phyloP scores from a whole-genome alignment of 306 rosid species.

The Hylodesmum podocarpum region DNA sequence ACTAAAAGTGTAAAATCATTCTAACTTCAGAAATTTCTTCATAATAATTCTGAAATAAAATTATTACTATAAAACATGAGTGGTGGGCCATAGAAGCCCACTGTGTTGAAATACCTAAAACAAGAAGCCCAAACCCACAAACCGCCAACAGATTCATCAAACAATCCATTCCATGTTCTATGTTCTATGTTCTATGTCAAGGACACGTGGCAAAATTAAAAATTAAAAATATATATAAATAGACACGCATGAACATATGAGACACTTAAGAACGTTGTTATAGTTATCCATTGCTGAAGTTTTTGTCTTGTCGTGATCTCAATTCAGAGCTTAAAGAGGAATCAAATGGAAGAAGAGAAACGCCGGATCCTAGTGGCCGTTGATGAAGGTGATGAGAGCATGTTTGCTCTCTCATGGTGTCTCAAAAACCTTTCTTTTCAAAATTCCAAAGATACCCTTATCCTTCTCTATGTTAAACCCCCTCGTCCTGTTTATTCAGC shows the following conservation, averaged over 20 bases:
- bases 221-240: background rate
- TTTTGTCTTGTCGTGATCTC: background rate
- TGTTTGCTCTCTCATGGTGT: constrained; percentile 81
- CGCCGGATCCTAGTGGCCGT: constrained; percentile 82
- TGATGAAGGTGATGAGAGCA: constrained; percentile 89
- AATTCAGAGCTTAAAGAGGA: background rate
- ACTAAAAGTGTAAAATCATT: too few species aligned
- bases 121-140: constrained; percentile 33
- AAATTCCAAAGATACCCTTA: constrained; percentile 62
- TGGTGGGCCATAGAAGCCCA: constrained; percentile 31
- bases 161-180: background rate
- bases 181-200: too few species aligned
- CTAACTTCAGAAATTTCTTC: too few species aligned
- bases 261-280: background rate
- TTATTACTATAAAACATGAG: too few species aligned
- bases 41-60: too few species aligned
- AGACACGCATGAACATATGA: background rate
- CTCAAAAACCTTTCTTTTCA: constrained; percentile 50
- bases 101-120: constrained; percentile 9
- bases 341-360: constrained; percentile 31
- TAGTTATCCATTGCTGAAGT: background rate
- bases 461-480: constrained; percentile 70
- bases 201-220: background rate
- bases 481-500: constrained; percentile 49
- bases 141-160: constrained; percentile 52